Percentiles rank a stretch among this genome's conserved stretches.
Conservation (phyloP, 192 early-diverging fungal species). For the Umbelopsis sp. region DNA sequence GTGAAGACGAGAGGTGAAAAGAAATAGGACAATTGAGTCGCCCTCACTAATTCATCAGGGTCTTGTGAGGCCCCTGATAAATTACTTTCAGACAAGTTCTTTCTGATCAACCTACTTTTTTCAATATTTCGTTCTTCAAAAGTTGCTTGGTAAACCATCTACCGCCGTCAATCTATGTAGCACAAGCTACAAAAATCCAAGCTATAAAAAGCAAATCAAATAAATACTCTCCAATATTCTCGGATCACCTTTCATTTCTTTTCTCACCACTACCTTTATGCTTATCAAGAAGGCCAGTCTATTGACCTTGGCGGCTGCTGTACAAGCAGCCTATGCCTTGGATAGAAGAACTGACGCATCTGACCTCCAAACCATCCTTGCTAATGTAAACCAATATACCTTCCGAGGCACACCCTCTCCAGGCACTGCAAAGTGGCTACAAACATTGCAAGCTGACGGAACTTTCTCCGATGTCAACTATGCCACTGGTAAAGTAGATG, state of each 20-base stretch:
- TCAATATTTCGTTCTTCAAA: too few species aligned
- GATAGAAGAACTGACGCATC: not conserved
- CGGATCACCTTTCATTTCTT: not conserved
- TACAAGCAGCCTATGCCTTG: not conserved
- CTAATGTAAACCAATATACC: not conserved
- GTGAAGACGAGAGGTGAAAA: too few species aligned
- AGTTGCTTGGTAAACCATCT: too few species aligned
- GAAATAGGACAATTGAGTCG: too few species aligned
- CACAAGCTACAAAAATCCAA: too few species aligned
- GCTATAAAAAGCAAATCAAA: too few species aligned
- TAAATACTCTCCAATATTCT: not conserved
- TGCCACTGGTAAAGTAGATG: not conserved
- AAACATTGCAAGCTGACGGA: not conserved
- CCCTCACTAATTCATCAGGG: too few species aligned
- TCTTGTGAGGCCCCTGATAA: too few species aligned
- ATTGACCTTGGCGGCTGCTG: not conserved
- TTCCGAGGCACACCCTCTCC: not conserved
- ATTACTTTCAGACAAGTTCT: too few species aligned
- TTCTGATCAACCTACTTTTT: too few species aligned
- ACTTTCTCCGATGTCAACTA: constrained; percentile 16
- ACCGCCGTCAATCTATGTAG: too few species aligned
- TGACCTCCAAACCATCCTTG: not conserved
- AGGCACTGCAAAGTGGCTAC: not conserved
- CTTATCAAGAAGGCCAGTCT: not conserved
- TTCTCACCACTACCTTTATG: too few species aligned